A percentile compares a stretch with the other conserved stretches of the same genome.
Conservation (phyloP, 768 basidiomycete species). For the Rhizopogon vinicolor region DNA sequence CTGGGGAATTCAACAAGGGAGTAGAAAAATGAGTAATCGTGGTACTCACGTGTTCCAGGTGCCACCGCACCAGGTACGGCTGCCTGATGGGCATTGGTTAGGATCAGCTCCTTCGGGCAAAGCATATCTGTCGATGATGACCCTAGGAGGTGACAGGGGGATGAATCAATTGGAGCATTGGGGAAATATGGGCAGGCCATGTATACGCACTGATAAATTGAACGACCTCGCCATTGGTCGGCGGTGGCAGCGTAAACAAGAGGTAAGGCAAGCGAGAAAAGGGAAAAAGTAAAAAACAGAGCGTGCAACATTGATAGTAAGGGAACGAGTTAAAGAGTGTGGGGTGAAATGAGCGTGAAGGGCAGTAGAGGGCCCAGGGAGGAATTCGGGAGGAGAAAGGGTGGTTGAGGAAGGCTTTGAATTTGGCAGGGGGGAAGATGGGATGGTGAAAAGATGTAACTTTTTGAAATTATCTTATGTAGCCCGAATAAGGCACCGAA, state of each 20-base stretch:
- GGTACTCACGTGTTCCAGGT: conserved; percentile 63
- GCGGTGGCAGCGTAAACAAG: conserved; percentile 53
- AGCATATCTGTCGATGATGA: conserved; percentile 77
- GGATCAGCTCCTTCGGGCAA: conserved; percentile 50
- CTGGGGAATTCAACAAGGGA: conserved; percentile 21
- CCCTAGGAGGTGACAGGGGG: conserved; percentile 26
- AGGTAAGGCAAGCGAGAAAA: conserved; percentile 21
- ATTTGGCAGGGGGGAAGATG: background rate
- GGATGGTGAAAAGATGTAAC: too few species aligned
- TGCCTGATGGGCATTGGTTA: conserved; percentile 50
- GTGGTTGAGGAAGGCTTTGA: too few species aligned
- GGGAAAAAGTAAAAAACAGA: conserved; percentile 14
- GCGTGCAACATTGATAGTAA: conserved; percentile 3
- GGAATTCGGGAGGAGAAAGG: too few species aligned
- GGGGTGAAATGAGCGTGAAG: conserved; percentile 2
- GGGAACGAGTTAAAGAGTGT: conserved; percentile 10
- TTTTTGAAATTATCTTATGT: too few species aligned
- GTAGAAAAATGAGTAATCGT: background rate
- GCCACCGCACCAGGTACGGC: conserved; percentile 80
- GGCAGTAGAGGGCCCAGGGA: background rate
- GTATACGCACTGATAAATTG: conserved; percentile 68
- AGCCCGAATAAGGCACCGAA: background rate
- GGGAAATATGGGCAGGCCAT: background rate
- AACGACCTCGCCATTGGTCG: conserved; percentile 70
- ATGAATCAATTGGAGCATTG: background rate